A percentile compares a stretch with the other conserved stretches of the same genome.
Conservation (phyloP, 257 asterid genomes). For the Ophiorrhiza pumila region DNA sequence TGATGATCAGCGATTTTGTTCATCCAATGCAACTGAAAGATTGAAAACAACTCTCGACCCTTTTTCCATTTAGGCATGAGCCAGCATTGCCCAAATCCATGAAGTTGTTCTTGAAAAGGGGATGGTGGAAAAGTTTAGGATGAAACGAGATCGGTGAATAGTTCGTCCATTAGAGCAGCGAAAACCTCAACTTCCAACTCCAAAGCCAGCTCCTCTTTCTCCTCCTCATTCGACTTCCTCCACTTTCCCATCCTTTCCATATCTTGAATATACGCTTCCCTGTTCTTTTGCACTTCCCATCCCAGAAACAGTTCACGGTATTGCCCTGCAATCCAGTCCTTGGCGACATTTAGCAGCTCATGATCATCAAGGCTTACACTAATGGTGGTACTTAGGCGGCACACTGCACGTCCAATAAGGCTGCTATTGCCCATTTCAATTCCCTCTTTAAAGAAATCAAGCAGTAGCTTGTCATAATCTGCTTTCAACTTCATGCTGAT, state of each 20-base stretch:
- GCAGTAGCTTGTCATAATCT: conserved; percentile 37
- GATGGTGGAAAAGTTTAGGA: too few species aligned
- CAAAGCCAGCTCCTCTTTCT: conserved; percentile 40
- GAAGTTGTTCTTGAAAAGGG: too few species aligned
- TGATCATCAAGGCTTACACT: background rate
- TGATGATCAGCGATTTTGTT: background rate
- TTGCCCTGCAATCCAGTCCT: conserved; percentile 49
- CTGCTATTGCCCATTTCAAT: conserved; percentile 5
- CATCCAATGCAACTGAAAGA: background rate
- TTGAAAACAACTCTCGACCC: background rate
- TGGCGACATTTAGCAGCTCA: conserved; percentile 34
- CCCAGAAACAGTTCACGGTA: conserved; percentile 23
- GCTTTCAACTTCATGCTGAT: conserved; percentile 25
- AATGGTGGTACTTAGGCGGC: background rate
- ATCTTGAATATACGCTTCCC: conserved; percentile 47
- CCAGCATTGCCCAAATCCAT: background rate
- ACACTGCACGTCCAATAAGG: background rate
- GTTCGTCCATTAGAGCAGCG: conserved; percentile 46
- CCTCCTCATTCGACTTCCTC: conserved; percentile 50
- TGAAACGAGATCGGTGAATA: conserved; percentile 28
- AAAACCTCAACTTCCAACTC: conserved; percentile 59
- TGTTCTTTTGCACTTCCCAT: conserved; percentile 51
- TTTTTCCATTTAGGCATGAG: background rate
- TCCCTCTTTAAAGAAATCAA: conserved; percentile 57
- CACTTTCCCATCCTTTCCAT: conserved; percentile 65